These are phyloP conservation scores for Alternaria arbusti DNA, from an alignment of 2,329 filamentous ascomycete species.

Conservation along the genomic window DNA sequence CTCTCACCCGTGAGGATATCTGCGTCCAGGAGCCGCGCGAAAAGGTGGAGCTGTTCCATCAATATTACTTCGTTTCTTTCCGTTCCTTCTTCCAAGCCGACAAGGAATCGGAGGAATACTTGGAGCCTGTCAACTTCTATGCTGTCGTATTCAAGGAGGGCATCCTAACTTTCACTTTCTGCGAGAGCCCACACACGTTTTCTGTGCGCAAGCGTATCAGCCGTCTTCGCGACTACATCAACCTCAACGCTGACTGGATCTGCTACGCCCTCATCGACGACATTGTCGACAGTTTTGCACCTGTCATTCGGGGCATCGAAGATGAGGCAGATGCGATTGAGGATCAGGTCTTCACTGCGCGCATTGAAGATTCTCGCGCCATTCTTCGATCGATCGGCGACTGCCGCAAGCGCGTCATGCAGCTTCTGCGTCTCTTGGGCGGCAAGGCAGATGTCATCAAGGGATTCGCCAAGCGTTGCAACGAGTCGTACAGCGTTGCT, in stretches of 20 bases:
- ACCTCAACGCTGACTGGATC: conserved; percentile 96
- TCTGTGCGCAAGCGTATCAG: conserved; percentile 92
- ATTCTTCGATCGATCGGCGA: conserved; percentile 89
- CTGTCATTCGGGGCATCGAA: conserved; percentile 86
- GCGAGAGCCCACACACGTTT: conserved; percentile 82
- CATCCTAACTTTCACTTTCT: conserved; percentile 92
- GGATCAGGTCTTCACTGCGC: conserved; percentile 91
- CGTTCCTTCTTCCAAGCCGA: conserved; percentile 88
- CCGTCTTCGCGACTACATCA: conserved; percentile 91
- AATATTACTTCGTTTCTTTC: conserved; percentile 98
- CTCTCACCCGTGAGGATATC: conserved; percentile 95
- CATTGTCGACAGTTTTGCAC: conserved; percentile 95
- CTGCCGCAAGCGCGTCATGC: conserved; percentile 93
- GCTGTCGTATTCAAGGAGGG: conserved; percentile 97
- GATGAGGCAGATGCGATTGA: conserved; percentile 90
- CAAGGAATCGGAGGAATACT: conserved; percentile 78
- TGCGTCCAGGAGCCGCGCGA: conserved; percentile 93
- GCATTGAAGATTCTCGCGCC: conserved; percentile 84
- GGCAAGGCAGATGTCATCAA: conserved; percentile 99
- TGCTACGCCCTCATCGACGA: conserved; percentile 99
- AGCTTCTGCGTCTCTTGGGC: conserved; percentile 87
- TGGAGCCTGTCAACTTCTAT: conserved; percentile 95
- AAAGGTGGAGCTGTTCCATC: conserved; percentile 96
- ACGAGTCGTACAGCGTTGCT: conserved; percentile 94
- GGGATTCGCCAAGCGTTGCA: conserved; percentile 98